phyloP scores from a whole-genome alignment of 495 filamentous ascomycete genomes.

The Astrothelium subdiscretum region DNA sequence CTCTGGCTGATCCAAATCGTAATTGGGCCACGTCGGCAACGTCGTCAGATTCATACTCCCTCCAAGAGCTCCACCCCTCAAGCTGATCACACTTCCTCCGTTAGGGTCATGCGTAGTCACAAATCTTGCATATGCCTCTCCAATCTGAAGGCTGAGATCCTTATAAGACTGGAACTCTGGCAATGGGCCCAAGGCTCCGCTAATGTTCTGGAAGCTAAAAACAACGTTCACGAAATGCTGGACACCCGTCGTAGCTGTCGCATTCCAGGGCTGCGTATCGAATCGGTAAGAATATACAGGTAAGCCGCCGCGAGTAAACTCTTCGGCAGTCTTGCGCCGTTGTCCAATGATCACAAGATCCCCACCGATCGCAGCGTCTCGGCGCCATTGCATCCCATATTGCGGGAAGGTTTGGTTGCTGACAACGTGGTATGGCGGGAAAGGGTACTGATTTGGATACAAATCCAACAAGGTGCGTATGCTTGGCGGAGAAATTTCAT shows the following conservation, averaged over 20 bases:
- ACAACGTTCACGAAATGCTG: constrained; percentile 21
- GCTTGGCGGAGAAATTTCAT: constrained; percentile 25
- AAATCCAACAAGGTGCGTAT: constrained; percentile 18
- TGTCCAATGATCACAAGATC: constrained; percentile 19
- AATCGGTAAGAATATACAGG: constrained; percentile 20
- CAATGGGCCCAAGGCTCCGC: constrained; percentile 19
- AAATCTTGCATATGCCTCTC: constrained; percentile 19
- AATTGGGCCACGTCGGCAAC: constrained; percentile 35
- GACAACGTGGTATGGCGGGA: constrained; percentile 13
- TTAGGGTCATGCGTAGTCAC: constrained; percentile 14
- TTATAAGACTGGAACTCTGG: constrained; percentile 20
- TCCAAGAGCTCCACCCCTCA: background rate
- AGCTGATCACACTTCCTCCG: constrained; percentile 18
- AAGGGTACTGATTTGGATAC: constrained; percentile 15
- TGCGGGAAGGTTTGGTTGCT: constrained; percentile 14
- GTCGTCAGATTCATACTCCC: background rate
- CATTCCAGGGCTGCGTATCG: constrained; percentile 21
- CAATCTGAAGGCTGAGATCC: constrained; percentile 16
- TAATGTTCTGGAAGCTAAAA: constrained; percentile 21
- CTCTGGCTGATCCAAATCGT: constrained; percentile 28
- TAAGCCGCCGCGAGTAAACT: constrained; percentile 11
- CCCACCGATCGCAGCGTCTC: constrained; percentile 19
- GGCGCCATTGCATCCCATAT: constrained; percentile 19
- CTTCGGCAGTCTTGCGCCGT: constrained; percentile 19
- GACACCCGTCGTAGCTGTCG: constrained; percentile 12